phyloP scores from a whole-genome alignment of 1,139 yeast genomes.

The Yamadazyma triangularis region DNA sequence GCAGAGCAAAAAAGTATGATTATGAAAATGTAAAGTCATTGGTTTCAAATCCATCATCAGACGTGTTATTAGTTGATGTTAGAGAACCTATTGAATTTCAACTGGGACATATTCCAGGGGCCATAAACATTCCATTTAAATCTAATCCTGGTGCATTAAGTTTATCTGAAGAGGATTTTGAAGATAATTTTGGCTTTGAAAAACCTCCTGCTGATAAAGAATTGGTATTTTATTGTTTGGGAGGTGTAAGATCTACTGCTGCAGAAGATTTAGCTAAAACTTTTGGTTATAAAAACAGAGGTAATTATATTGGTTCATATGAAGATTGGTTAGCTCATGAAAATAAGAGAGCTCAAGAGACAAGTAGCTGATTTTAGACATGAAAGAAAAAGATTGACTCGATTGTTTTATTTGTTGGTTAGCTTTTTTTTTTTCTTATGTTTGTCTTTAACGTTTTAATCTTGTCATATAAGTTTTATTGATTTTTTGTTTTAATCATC shows the following conservation, averaged over 20 bases:
- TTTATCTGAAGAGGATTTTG: constrained; percentile 71
- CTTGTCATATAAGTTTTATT: too few relatives aligned
- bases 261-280: constrained; percentile 91
- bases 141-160: constrained; percentile 94
- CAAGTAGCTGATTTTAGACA: too few relatives aligned
- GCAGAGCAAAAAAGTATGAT: constrained; percentile 49
- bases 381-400: too few relatives aligned
- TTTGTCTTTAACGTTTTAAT: too few relatives aligned
- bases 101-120: constrained; percentile 72
- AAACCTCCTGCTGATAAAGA: constrained; percentile 74
- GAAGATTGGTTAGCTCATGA: constrained; percentile 75
- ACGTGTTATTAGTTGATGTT: constrained; percentile 70
- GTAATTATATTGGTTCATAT: constrained; percentile 78
- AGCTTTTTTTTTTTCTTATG: too few relatives aligned
- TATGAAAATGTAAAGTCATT: constrained; percentile 55
- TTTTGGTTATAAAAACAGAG: constrained; percentile 77
- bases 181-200: constrained; percentile 73
- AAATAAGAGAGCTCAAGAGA: constrained; percentile 13
- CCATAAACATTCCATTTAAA: constrained; percentile 86
- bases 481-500: too few relatives aligned
- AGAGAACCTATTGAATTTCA: constrained; percentile 84
- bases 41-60: constrained; percentile 34
- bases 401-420: too few relatives aligned
- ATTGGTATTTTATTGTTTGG: constrained; percentile 85
- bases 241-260: constrained; percentile 86